A percentile compares a stretch with the other conserved stretches of the same genome.
Conservation (phyloP, 2,329 filamentous ascomycete species). For the Colletotrichum karsti region DNA sequence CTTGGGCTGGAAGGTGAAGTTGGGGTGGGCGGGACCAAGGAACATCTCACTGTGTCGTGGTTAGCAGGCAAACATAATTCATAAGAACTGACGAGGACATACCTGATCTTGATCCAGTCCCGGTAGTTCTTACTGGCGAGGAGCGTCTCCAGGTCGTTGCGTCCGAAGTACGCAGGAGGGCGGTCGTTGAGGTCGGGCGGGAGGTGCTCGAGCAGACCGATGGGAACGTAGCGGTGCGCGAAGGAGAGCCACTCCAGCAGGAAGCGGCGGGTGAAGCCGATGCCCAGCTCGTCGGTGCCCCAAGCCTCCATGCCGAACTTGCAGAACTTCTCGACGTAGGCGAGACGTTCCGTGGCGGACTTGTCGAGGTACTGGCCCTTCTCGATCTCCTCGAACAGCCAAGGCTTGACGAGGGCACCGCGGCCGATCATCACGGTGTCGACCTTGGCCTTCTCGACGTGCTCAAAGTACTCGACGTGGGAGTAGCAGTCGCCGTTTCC, state of each 20-base stretch:
- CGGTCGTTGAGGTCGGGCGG: constrained; percentile 91
- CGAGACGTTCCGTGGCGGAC: constrained; percentile 84
- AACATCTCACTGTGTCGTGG: constrained; percentile 84
- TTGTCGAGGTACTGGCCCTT: constrained; percentile 95
- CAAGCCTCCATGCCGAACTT: constrained; percentile 92
- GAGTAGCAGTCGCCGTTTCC: constrained; percentile 98
- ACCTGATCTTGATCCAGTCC: constrained; percentile 99
- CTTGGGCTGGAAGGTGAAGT: constrained; percentile 96
- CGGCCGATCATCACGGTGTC: constrained; percentile 98
- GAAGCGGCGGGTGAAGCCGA: constrained; percentile 91
- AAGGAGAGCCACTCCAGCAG: constrained; percentile 97
- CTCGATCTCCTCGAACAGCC: constrained; percentile 97
- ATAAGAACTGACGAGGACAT: constrained; percentile 44
- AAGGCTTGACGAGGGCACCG: constrained; percentile 95
- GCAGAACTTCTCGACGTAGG: constrained; percentile 87
- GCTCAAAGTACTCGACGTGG: constrained; percentile 84
- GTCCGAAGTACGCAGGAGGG: constrained; percentile 82
- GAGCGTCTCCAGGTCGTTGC: constrained; percentile 93
- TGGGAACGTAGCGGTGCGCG: constrained; percentile 87
- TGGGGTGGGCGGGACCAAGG: constrained; percentile 86
- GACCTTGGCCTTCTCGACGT: constrained; percentile 80
- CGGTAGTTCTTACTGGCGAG: constrained; percentile 90
- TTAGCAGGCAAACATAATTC: constrained; percentile 8
- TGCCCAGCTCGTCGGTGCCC: constrained; percentile 94
- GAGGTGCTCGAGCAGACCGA: constrained; percentile 87